Evolutionary conservation across 2,329 filamentous ascomycete species (phyloP), one percentile per base, ranked within the genome.

Genomic region (Claviceps digitariae): DNA sequence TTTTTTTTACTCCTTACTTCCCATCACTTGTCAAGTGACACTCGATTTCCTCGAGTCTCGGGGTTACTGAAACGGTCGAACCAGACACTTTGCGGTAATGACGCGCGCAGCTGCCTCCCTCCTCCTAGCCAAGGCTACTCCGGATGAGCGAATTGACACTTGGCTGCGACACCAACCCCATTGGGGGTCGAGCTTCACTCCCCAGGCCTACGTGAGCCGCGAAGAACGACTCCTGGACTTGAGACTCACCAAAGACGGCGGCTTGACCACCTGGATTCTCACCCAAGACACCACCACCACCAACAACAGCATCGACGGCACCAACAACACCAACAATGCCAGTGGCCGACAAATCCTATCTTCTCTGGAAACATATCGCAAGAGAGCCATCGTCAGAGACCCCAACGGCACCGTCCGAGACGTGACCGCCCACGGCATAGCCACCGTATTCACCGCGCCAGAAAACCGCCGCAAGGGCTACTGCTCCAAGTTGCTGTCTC

Each of bases 401-500:
- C 62, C 63, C 0, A 62, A 67, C 6, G 67, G 68, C 46, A 57
- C 59, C 40, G 62, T 68, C 36, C 61, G 63, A 6, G 81, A 87
- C 47, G 79, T 76, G 2, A 70, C 81, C 10, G 79, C 81, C 17
- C 84, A 95, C 68, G 89, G 86, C 5, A 78, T 94, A 54, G 87
- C 83, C 15, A 87, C 84, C 56, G 89, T 94, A n/a, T 93, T 84
- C 65, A 89, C 83, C 4, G 77, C 81, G 43, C 76, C 79, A 0
- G 73, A 80, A 60, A 81, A 81, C 65, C 72, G 88, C 54, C 83
- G 85, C 4, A 77, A 76, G 58, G 86, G 87, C 21, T 95, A 95
- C 68, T 89, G 87, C 0, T 78, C 77, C 54, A 76, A 84, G 53
- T 90, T 93, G 83, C 78, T 90, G 66, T 66, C 67, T 44, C 82